Conservation (phyloP, 176 grass and related monocot genomes). For the Paspalum notatum region DNA sequence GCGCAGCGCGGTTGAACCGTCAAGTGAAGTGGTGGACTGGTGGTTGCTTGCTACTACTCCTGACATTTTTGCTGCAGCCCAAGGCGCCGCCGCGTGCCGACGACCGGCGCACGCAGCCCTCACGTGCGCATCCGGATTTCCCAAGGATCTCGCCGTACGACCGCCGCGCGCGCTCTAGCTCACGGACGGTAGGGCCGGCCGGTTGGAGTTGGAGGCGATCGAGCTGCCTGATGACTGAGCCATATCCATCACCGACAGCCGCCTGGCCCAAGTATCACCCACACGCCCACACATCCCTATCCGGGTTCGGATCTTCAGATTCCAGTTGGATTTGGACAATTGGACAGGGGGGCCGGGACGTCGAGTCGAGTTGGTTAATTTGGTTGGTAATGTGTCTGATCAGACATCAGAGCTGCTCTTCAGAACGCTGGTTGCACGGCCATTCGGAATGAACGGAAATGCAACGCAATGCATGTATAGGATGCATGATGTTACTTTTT, state of each 20-base stretch:
- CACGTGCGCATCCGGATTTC: slow-evolving; percentile 65
- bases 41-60: too few species aligned
- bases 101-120: slow-evolving; percentile 43
- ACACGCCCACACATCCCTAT: slow-evolving; percentile 9
- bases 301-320: not conserved
- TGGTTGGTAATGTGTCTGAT: too few species aligned
- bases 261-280: slow-evolving; percentile 37
- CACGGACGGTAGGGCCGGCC: not conserved
- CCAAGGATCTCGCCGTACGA: slow-evolving; percentile 39
- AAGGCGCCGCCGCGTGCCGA: not conserved
- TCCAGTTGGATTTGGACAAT: not conserved
- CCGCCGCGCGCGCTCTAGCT: not conserved
- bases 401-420: too few species aligned
- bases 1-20: not conserved
- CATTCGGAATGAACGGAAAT: too few species aligned
- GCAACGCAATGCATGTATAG: too few species aligned
- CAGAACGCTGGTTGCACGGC: too few species aligned
- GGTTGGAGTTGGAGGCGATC: not conserved
- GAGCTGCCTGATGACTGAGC: not conserved
- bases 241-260: slow-evolving; percentile 30
- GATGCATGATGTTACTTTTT: not conserved
- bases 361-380: too few species aligned
- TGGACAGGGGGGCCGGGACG: too few species aligned
- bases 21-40: not conserved
- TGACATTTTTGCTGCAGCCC: not conserved